Evolutionary conservation across 1,284 basidiomycete species (phyloP).

Genomic region (Takashimella koratensis): DNA sequence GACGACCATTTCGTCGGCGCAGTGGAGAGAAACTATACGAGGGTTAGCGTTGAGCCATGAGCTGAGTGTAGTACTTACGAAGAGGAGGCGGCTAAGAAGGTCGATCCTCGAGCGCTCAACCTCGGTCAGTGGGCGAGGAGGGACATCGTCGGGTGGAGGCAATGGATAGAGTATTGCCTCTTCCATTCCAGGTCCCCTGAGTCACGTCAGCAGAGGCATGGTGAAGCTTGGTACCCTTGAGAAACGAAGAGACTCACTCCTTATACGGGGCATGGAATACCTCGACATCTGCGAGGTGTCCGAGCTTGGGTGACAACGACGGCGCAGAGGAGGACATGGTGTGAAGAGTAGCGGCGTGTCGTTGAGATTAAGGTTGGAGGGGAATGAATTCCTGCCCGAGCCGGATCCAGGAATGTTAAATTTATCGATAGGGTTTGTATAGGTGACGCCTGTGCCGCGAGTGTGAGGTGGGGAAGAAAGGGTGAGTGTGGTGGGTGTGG

Average conservation of each 20-base stretch:
- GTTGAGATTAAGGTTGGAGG: not conserved
- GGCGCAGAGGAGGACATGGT: not conserved
- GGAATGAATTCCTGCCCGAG: not conserved
- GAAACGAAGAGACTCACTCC: constrained; percentile 10
- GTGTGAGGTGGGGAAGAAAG: too few relatives aligned
- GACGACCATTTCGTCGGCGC: constrained; percentile 52
- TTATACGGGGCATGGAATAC: constrained; percentile 25
- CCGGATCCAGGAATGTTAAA: not conserved
- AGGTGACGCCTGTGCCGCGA: too few relatives aligned
- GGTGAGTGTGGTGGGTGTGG: too few relatives aligned
- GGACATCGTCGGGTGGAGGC: constrained; percentile 19
- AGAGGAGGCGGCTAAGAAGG: constrained; percentile 43
- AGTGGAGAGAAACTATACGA: constrained; percentile 67
- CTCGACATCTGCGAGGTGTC: constrained; percentile 19
- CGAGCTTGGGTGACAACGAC: constrained; percentile 8
- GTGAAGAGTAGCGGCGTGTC: not conserved
- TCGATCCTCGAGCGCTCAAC: constrained; percentile 33
- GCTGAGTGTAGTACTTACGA: constrained; percentile 29
- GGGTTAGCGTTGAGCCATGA: constrained; percentile 1
- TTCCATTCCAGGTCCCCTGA: constrained; percentile 19
- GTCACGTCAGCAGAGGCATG: not conserved
- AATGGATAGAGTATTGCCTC: constrained; percentile 20
- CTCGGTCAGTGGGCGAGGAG: constrained; percentile 27
- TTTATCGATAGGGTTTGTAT: too few relatives aligned
- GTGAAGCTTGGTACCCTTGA: constrained; percentile 1